phyloP scores from a whole-genome alignment of 768 basidiomycete species.

The Leccinum disarticulatum region DNA sequence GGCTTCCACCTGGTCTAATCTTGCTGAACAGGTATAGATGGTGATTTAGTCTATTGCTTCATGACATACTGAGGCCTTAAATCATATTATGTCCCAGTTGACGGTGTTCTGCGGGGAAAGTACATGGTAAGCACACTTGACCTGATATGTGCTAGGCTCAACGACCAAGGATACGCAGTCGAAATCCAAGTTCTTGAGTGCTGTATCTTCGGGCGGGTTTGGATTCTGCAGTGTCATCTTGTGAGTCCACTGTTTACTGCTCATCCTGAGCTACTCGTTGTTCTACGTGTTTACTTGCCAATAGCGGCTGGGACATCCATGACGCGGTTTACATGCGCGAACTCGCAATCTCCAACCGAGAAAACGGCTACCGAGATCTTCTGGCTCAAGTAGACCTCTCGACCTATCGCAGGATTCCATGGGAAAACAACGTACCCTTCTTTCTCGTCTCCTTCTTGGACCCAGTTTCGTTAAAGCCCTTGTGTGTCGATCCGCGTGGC shows the following conservation, averaged over 20 bases:
- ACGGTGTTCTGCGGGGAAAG: slow-evolving; percentile 94
- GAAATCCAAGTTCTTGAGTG: slow-evolving; percentile 86
- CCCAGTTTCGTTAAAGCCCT: slow-evolving; percentile 75
- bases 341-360: slow-evolving; percentile 85
- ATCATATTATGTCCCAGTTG: slow-evolving; percentile 50
- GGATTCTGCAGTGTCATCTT: slow-evolving; percentile 94
- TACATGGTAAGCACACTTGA: slow-evolving; percentile 60
- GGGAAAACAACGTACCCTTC: slow-evolving; percentile 91
- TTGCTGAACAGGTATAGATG: slow-evolving; percentile 56
- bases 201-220: slow-evolving; percentile 78
- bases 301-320: slow-evolving; percentile 90
- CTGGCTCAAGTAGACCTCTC: slow-evolving; percentile 84
- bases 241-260: slow-evolving; percentile 42
- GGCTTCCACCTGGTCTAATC: slow-evolving; percentile 2
- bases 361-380: slow-evolving; percentile 91
- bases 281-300: slow-evolving; percentile 1
- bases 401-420: slow-evolving; percentile 85
- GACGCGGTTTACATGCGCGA: slow-evolving; percentile 83
- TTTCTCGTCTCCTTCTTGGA: slow-evolving; percentile 91
- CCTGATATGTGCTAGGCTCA: neutral
- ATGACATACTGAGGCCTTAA: slow-evolving; percentile 8
- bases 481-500: slow-evolving; percentile 87
- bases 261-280: neutral
- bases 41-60: slow-evolving; percentile 38
- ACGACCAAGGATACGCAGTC: slow-evolving; percentile 50